Evolutionary conservation across 164 flowering plant genomes (phyloP).

Genomic region (Paratinospora sagittata): DNA sequence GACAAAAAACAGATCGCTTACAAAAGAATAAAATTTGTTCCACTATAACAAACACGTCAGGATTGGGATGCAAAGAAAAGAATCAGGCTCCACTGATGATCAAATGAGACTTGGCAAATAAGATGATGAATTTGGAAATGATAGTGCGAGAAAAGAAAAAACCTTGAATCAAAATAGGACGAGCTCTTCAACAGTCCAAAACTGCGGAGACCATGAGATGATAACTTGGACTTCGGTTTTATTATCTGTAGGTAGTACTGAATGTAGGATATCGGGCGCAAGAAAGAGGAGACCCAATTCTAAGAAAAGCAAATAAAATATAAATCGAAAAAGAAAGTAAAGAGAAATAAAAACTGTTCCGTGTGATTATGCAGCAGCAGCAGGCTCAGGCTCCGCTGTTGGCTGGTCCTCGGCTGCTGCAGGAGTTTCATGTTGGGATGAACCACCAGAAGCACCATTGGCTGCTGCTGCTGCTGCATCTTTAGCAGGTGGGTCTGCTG

Average conservation of each 20-base stretch:
- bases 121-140: background rate
- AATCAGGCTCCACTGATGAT: background rate
- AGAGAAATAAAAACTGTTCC: constrained; percentile 1
- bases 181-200: background rate
- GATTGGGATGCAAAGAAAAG: background rate
- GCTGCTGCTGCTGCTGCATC: constrained; percentile 21
- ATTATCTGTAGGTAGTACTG: background rate
- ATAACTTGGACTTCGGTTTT: background rate
- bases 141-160: background rate
- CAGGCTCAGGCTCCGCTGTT: constrained; percentile 31
- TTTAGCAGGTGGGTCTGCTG: constrained; percentile 24
- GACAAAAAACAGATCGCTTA: no score
- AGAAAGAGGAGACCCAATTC: background rate
- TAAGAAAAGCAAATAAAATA: constrained; percentile 3
- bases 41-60: background rate
- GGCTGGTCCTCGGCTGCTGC: constrained; percentile 29
- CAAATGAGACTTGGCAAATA: background rate
- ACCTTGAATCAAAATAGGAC: background rate
- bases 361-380: constrained; percentile 25
- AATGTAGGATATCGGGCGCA: background rate
- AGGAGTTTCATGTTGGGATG: constrained; percentile 30
- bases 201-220: background rate
- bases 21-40: background rate
- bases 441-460: constrained; percentile 25
- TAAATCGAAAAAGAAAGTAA: background rate